phyloP scores from a whole-genome alignment of 805 yeast genomes.

The Myxozyma geophila region DNA sequence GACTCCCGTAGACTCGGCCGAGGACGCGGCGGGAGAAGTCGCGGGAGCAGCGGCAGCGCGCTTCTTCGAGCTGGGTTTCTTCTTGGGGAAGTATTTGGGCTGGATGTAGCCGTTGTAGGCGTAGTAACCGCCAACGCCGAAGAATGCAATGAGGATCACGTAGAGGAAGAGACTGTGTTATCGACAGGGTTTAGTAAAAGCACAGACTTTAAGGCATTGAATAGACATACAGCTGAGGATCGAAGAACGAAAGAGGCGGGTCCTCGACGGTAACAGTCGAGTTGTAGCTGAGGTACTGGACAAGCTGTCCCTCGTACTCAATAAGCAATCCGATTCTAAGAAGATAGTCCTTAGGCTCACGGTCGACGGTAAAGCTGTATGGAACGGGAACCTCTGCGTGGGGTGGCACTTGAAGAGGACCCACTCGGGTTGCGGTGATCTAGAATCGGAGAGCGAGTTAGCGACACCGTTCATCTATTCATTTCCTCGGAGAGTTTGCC shows the following conservation, averaged over 20 bases:
- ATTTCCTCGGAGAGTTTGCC: constrained; percentile 1
- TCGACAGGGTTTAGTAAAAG: not conserved
- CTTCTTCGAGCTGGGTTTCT: constrained; percentile 31
- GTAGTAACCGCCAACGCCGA: constrained; percentile 34
- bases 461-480: not conserved
- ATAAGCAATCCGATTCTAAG: constrained; percentile 30
- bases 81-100: constrained; percentile 28
- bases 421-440: constrained; percentile 35
- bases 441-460: constrained; percentile 1
- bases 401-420: constrained; percentile 26
- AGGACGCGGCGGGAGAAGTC: constrained; percentile 19
- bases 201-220: not conserved
- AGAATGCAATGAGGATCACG: constrained; percentile 17
- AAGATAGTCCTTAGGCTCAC: constrained; percentile 36
- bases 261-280: constrained; percentile 58
- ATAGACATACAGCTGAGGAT: constrained; percentile 55
- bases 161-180: constrained; percentile 26
- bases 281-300: constrained; percentile 32
- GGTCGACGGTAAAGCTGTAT: constrained; percentile 29
- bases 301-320: constrained; percentile 33
- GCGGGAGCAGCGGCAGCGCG: constrained; percentile 24
- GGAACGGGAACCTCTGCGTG: constrained; percentile 15
- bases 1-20: constrained; percentile 35
- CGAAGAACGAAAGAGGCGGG: constrained; percentile 67
- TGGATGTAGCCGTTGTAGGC: constrained; percentile 21